A percentile compares a stretch with the other conserved stretches of the same genome.
These are phyloP conservation scores for Exserohilum turcica DNA, from an alignment of 2,329 filamentous ascomycete species.

Conservation along the genomic window DNA sequence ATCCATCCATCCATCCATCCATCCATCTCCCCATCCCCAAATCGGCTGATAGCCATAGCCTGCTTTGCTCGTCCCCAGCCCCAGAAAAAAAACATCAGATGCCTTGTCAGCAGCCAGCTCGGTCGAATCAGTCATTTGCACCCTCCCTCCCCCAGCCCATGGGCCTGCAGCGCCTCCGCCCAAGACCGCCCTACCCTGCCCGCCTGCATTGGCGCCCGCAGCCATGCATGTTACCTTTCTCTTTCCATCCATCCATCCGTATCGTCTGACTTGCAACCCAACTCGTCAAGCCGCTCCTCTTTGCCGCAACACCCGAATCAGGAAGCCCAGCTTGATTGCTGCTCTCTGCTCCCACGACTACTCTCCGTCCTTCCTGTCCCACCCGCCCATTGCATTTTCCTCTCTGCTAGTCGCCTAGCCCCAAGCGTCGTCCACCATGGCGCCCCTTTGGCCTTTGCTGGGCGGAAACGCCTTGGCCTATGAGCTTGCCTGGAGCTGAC, in stretches of 20 bases:
- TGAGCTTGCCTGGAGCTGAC: conserved; percentile 14
- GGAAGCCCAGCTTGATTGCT: conserved; percentile 37
- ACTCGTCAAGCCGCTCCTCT: conserved; percentile 28
- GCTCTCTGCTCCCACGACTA: conserved; percentile 20
- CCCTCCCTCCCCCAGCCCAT: conserved; percentile 14
- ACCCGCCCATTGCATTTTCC: conserved; percentile 30
- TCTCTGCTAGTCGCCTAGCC: conserved; percentile 18
- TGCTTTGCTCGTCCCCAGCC: conserved; percentile 15
- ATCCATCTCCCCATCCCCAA: conserved; percentile 18
- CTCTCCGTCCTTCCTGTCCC: background rate
- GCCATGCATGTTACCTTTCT: conserved; percentile 41
- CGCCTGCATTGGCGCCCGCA: conserved; percentile 45
- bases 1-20: conserved; percentile 18
- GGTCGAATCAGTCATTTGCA: conserved; percentile 36
- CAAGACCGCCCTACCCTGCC: conserved; percentile 20
- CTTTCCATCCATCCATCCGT: conserved; percentile 32
- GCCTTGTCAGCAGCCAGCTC: conserved; percentile 36
- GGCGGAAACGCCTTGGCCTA: conserved; percentile 1
- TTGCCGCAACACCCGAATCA: conserved; percentile 46
- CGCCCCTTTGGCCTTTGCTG: conserved; percentile 9
- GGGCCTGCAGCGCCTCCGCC: conserved; percentile 28
- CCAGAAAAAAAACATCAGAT: conserved; percentile 27
- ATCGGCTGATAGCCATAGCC: conserved; percentile 44
- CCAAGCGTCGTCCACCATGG: conserved; percentile 16
- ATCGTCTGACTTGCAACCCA: conserved; percentile 42